Percentiles rank a stretch among this genome's conserved stretches.
phyloP scores from a whole-genome alignment of 306 rosid species.

The Sesbania bispinosa region DNA sequence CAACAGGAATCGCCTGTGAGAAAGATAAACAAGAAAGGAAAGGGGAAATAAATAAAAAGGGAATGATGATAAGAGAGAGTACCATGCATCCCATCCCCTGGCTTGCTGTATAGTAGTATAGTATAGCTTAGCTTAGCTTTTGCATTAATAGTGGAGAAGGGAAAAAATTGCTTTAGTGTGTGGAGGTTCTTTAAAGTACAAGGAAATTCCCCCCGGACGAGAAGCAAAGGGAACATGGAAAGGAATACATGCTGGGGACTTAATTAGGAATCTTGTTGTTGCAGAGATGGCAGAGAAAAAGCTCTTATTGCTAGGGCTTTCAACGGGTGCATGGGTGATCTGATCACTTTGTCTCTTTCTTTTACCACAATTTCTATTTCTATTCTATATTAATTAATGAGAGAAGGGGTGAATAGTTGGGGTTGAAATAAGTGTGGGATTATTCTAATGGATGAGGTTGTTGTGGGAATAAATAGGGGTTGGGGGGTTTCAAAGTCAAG shows the following conservation, averaged over 20 bases:
- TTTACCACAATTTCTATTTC: slow-evolving; percentile 22
- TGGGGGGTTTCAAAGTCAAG: slow-evolving; percentile 67
- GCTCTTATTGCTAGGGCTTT: slow-evolving; percentile 54
- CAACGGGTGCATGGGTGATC: slow-evolving; percentile 24
- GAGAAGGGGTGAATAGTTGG: slow-evolving; percentile 16
- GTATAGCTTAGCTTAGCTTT: slow-evolving; percentile 20
- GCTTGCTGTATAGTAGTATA: neutral
- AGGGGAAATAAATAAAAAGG: slow-evolving; percentile 40
- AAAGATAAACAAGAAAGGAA: slow-evolving; percentile 50
- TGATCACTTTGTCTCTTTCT: slow-evolving; percentile 47
- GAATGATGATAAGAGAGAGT: slow-evolving; percentile 26
- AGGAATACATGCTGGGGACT: slow-evolving; percentile 72
- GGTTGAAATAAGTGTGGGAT: slow-evolving; percentile 48
- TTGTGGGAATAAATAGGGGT: slow-evolving; percentile 73
- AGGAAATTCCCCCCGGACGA: slow-evolving; percentile 54
- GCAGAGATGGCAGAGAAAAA: slow-evolving; percentile 58
- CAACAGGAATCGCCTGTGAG: slow-evolving; percentile 83
- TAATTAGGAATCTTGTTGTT: slow-evolving; percentile 66
- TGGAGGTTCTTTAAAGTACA: slow-evolving; percentile 34
- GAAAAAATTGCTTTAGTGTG: slow-evolving; percentile 12
- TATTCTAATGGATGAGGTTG: slow-evolving; percentile 88
- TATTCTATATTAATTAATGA: slow-evolving; percentile 27
- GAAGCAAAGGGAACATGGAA: slow-evolving; percentile 71
- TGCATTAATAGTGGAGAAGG: slow-evolving; percentile 38
- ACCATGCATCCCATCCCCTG: slow-evolving; percentile 51